phyloP scores from a whole-genome alignment of 305 asterid species.

The Fraxinus sp. region DNA sequence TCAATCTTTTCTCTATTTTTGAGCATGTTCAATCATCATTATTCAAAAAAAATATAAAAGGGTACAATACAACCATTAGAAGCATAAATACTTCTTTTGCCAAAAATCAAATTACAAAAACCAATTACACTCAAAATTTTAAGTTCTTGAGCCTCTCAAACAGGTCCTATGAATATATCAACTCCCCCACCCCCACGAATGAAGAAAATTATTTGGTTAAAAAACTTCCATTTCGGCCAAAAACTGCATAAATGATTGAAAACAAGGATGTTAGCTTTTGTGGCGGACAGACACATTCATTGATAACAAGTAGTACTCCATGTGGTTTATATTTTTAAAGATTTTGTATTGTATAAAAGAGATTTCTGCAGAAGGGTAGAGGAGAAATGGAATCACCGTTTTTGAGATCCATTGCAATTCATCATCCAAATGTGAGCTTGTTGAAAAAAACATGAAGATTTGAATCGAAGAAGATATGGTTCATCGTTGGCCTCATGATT shows the following conservation, averaged over 20 bases:
- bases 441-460: not conserved
- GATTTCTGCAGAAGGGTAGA: not conserved
- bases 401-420: not conserved
- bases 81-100: not conserved
- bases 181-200: not conserved
- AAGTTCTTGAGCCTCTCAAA: not conserved
- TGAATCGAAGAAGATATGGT: constrained; percentile 53
- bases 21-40: too few relatives aligned
- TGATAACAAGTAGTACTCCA: not conserved
- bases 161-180: not conserved
- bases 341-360: not conserved
- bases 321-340: not conserved
- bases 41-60: too few relatives aligned
- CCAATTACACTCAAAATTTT: not conserved
- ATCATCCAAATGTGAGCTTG: not conserved
- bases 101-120: not conserved
- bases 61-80: not conserved
- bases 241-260: too few relatives aligned
- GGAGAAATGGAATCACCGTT: not conserved
- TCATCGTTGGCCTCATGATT: constrained; percentile 46
- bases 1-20: too few relatives aligned
- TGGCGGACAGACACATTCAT: not conserved
- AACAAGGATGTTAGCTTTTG: not conserved
- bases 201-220: too few relatives aligned
- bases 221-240: not conserved